phyloP scores from a whole-genome alignment of 169 alveolate genomes.

The Plasmodium yoelii region DNA sequence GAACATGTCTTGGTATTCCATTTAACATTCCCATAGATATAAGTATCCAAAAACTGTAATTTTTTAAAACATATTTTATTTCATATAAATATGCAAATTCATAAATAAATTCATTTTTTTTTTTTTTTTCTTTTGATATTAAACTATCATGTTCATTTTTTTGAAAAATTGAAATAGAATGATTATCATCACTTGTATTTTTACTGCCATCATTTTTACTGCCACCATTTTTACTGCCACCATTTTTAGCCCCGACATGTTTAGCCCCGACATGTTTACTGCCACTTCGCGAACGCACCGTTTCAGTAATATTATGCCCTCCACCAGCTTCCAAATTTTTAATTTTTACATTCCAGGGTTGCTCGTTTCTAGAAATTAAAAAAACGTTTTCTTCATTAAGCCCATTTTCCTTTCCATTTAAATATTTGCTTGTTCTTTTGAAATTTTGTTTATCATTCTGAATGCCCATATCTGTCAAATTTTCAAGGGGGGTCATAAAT shows the following conservation, averaged over 20 bases:
- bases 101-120: slow-evolving; percentile 25
- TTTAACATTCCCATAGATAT: slow-evolving; percentile 79
- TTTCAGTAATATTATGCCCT: neutral
- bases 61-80: slow-evolving; percentile 76
- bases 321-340: neutral
- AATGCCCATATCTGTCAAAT: slow-evolving; percentile 2
- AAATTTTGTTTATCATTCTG: slow-evolving; percentile 7
- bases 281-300: too few relatives aligned
- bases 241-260: too few relatives aligned
- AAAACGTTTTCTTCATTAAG: neutral
- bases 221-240: too few relatives aligned
- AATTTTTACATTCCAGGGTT: neutral
- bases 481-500: slow-evolving; percentile 23
- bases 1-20: slow-evolving; percentile 81
- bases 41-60: slow-evolving; percentile 81
- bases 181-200: slow-evolving; percentile 2
- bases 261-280: too few relatives aligned
- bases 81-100: slow-evolving; percentile 71
- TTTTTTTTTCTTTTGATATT: slow-evolving; percentile 18
- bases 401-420: neutral
- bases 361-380: neutral
- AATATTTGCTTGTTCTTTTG: neutral
- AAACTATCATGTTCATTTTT: slow-evolving; percentile 20
- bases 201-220: neutral
- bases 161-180: slow-evolving; percentile 26